These are phyloP conservation scores for Ceratocystis colombiana DNA, from an alignment of 2,329 filamentous ascomycete species.

Conservation along the genomic window DNA sequence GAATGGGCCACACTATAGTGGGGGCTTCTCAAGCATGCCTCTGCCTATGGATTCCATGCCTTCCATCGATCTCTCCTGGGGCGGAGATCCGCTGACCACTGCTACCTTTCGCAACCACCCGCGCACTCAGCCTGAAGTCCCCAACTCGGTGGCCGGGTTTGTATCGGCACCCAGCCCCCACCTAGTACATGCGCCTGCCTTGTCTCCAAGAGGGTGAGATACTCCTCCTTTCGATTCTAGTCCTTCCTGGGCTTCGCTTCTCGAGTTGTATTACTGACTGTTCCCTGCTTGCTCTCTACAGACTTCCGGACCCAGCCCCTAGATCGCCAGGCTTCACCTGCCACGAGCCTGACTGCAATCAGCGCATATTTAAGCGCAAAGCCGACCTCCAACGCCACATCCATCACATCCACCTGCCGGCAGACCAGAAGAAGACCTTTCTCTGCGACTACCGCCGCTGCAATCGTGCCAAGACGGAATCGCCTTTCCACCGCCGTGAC, in stretches of 20 bases:
- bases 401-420: conserved; percentile 39
- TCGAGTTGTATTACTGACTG: neutral
- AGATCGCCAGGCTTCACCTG: conserved; percentile 30
- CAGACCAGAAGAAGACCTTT: conserved; percentile 37
- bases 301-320: neutral
- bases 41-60: too few relatives aligned
- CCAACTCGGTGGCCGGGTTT: neutral
- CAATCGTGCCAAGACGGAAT: conserved; percentile 33
- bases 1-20: too few relatives aligned
- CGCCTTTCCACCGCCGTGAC: conserved; percentile 45
- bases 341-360: conserved; percentile 36
- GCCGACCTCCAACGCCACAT: conserved; percentile 48
- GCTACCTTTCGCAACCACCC: neutral
- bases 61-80: too few relatives aligned
- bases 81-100: too few relatives aligned
- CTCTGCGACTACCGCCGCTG: conserved; percentile 46
- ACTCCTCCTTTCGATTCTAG: neutral
- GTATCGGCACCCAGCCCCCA: neutral
- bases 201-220: neutral
- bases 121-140: too few relatives aligned
- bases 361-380: conserved; percentile 41
- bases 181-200: neutral
- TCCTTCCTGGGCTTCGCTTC: neutral
- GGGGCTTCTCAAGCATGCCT: too few relatives aligned
- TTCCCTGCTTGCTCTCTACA: neutral